Evolutionary conservation across 164 flowering plant species (phyloP), one percentile per base, ranked within the genome.

Genomic region (Santalum album): DNA sequence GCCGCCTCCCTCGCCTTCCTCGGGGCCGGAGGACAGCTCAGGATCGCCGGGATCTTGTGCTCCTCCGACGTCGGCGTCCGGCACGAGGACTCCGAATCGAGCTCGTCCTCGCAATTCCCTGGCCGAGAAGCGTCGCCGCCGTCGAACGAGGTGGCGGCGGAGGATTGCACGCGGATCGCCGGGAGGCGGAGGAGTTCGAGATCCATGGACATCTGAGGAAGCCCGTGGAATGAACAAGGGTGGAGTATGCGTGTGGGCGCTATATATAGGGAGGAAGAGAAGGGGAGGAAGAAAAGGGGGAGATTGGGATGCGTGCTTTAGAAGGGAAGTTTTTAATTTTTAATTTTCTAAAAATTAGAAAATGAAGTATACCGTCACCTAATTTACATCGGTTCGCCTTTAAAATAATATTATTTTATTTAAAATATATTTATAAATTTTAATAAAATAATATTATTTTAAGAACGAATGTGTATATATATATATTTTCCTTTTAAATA

Each of bases 1-100:
- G 10, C 12, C n/a, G n/a, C n/a, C n/a, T n/a, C n/a, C 42, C 39
- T 54, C 35, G 45, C 50, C 62, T 73, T 73, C 50, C 54, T 27
- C 2, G 77, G 77, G 35, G 74, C 67, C 32, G 77, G 74, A 12
- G 77, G 77, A 39, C 77, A 73, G 55, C 24, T 58, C 3, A 54
- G 49, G 15, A 56, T 48, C 16, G 25, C 27, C 15, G 77, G 74
- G 26, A 73, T 73, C 67, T 51, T 63, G 51, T 64, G 50, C 12
- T 60, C 59, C 10, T 49, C 51, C 0, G 69, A 58, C 4, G 60
- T 69, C 7, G 77, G 77, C 17, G 77, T 73, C 16, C 25, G 51
- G 46, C 72, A 67, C 12, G 34, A 29, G 4, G 34, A n/a, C n/a
- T n/a, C n/a, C n/a, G 34, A 22, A 5, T 61, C 40, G 4, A 12